Conservation (phyloP, 2,329 filamentous ascomycete genomes). For the Hypoxylon sp. region DNA sequence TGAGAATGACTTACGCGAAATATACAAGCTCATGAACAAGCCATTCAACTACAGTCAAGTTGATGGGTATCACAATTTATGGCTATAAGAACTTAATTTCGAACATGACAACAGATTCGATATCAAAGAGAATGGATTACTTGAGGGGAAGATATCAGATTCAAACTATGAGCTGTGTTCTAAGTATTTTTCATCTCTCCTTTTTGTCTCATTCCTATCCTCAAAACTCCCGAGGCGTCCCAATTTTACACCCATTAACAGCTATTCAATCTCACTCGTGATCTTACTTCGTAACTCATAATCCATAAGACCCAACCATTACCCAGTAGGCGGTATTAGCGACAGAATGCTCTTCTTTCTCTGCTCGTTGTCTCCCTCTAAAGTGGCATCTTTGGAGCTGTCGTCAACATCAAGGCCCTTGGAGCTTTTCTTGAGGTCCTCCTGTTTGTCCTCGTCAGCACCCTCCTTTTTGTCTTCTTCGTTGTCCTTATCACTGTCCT, state of each 20-base stretch:
- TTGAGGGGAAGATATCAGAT: not conserved
- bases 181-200: not conserved
- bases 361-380: conserved; percentile 49
- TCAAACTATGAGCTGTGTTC: conserved; percentile 6
- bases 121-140: not conserved
- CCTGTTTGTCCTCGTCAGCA: conserved; percentile 46
- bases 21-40: not conserved
- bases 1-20: not conserved
- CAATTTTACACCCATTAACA: not conserved
- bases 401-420: conserved; percentile 56
- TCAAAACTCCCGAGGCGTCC: not conserved
- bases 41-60: not conserved
- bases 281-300: conserved; percentile 6
- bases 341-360: conserved; percentile 52
- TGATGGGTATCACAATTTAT: not conserved
- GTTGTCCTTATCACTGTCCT: conserved; percentile 44
- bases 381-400: conserved; percentile 53
- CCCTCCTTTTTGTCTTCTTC: conserved; percentile 39
- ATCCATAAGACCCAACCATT: conserved; percentile 13
- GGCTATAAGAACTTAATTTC: not conserved
- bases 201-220: not conserved
- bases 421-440: conserved; percentile 54
- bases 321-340: conserved; percentile 26
- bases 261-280: conserved; percentile 1
- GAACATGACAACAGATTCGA: not conserved